Conservation (phyloP, 305 asterid species). For the Solanum hybrid region DNA sequence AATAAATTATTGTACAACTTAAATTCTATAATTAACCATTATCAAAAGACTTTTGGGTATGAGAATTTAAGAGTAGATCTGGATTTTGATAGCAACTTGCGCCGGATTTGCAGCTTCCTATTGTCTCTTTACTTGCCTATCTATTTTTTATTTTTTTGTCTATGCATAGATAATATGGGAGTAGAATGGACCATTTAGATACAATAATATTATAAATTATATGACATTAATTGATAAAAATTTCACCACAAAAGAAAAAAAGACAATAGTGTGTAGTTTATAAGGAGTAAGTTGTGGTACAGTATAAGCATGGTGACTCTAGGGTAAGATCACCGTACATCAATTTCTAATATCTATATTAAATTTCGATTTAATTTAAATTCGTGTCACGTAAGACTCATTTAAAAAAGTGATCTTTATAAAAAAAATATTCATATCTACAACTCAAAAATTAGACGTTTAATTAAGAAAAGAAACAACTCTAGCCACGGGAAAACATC, state of each 20-base stretch:
- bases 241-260: not conserved
- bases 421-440: not conserved
- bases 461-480: not conserved
- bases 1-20: not conserved
- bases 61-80: not conserved
- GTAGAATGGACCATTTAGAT: not conserved
- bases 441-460: not conserved
- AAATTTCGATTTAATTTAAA: accelerated
- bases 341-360: accelerated
- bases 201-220: not conserved
- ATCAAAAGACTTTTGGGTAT: not conserved
- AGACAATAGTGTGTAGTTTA: not conserved
- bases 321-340: not conserved
- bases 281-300: not conserved
- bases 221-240: not conserved
- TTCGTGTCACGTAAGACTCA: accelerated
- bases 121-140: not conserved
- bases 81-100: not conserved
- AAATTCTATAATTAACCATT: not conserved
- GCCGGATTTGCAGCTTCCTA: not conserved
- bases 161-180: not conserved
- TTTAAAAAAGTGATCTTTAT: accelerated
- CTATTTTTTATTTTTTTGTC: not conserved
- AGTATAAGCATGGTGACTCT: not conserved
- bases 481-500: not conserved